A percentile compares a stretch with the other conserved stretches of the same genome.
Evolutionary conservation across 495 filamentous ascomycete species (phyloP).

Genomic region (Lentithecium fluviatile): DNA sequence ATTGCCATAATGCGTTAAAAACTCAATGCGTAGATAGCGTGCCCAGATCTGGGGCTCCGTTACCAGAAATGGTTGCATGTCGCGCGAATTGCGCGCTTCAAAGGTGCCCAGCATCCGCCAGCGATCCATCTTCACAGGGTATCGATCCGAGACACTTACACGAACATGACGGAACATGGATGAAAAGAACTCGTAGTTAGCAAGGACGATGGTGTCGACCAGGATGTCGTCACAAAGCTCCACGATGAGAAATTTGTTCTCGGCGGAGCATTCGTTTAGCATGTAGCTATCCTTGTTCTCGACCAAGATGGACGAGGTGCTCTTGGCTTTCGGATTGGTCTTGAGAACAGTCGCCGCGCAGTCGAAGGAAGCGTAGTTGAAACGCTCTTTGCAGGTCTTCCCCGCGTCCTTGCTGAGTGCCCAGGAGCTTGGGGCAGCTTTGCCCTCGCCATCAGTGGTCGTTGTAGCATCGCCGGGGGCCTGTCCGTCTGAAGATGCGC

Average conservation of each 20-base stretch:
- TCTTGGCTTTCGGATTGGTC: slow-evolving; percentile 78
- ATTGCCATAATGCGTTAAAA: slow-evolving; percentile 89
- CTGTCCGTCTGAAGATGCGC: slow-evolving; percentile 6
- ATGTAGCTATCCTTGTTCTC: slow-evolving; percentile 99
- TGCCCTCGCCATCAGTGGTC: slow-evolving; percentile 37
- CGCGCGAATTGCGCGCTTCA: slow-evolving; percentile 84
- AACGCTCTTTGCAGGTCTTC: slow-evolving; percentile 90
- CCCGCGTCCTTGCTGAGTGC: slow-evolving; percentile 86
- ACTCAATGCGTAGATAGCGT: slow-evolving; percentile 85
- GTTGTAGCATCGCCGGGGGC: slow-evolving; percentile 1
- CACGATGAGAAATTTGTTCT: slow-evolving; percentile 92
- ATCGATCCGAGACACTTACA: slow-evolving; percentile 86
- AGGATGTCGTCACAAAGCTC: slow-evolving; percentile 90
- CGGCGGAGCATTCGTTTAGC: slow-evolving; percentile 82
- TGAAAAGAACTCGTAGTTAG: slow-evolving; percentile 98
- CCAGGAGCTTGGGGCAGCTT: slow-evolving; percentile 51
- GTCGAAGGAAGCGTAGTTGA: slow-evolving; percentile 96
- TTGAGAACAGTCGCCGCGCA: slow-evolving; percentile 93
- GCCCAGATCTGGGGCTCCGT: slow-evolving; percentile 95
- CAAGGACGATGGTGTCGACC: slow-evolving; percentile 91
- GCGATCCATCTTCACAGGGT: slow-evolving; percentile 86
- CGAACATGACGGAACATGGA: slow-evolving; percentile 90
- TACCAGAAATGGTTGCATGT: slow-evolving; percentile 89
- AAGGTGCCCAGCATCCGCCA: slow-evolving; percentile 89
- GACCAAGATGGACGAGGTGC: slow-evolving; percentile 78